Evolutionary conservation across 2,329 filamentous ascomycete species (phyloP), one percentile per base, ranked within the genome.

Genomic region (Hysterium pulicare): DNA sequence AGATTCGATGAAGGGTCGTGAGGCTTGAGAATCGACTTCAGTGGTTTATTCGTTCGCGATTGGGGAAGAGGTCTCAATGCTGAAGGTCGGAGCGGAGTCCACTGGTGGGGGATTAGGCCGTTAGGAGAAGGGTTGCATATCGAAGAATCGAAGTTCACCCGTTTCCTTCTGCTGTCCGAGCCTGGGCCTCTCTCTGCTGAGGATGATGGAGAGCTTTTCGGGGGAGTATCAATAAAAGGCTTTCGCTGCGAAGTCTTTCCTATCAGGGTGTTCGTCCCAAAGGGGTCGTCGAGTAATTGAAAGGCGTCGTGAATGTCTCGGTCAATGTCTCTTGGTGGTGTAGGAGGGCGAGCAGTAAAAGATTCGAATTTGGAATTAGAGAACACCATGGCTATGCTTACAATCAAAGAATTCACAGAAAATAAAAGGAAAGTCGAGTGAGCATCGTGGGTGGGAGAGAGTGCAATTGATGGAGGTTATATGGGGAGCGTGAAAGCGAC

Each of bases 1-100:
- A 64, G 48, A 54, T 69, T 51, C 40, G 58, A 44, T 40, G 62
- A 50, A 46, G 59, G 66, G 70, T 60, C 65, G 74, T 64, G 78
- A 17, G 82, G 76, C 64, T 98, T 98, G 46, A 98, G 76, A 40
- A 98, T 98, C 3, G 83, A 84, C 55, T 83, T 84, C n/a, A 76
- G 62, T 5, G 81, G 78, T 49, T 74, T 78, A 33, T 69, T 72
- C 49, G 78, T 72, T 47, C 73, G 73, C 31, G 70, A 70, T 42
- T 73, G 72, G 24, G 71, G 73, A 3, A 78, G 59, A 20, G 68
- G 65, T 39, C 72, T 70, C 15, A 75, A 52, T 5, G 71, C 68
- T n/a, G 70, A 67, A 50, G 67, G 71, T 36, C 66, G 55, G 5
- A 54, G 56, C 6, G 62, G 60, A 8, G 60, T 61, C 52, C 55